phyloP scores from a whole-genome alignment of 805 yeast species.

The Henningerozyma blattae region DNA sequence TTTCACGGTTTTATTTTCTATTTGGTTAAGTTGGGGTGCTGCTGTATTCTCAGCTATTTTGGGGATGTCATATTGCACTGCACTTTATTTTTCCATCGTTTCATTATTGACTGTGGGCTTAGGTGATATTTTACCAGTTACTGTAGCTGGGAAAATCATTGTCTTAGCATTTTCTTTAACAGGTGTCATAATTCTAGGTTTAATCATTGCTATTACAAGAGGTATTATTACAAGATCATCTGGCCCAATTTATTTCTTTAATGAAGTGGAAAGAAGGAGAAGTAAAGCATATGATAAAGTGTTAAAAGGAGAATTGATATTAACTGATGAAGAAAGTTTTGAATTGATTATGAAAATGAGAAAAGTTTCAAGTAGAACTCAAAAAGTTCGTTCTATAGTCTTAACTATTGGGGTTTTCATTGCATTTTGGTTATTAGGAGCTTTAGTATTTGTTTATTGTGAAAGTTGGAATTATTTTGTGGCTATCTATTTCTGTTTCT shows the following conservation, averaged over 20 bases:
- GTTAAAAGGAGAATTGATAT: constrained; percentile 6
- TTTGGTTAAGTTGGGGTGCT: constrained; percentile 67
- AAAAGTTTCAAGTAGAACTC: constrained; percentile 27
- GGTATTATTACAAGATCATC: constrained; percentile 50
- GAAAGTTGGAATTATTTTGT: constrained; percentile 68
- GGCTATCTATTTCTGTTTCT: constrained; percentile 62
- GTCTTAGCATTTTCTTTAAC: constrained; percentile 50
- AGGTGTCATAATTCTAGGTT: constrained; percentile 65
- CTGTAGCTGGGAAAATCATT: constrained; percentile 43
- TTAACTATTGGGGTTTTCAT: constrained; percentile 34
- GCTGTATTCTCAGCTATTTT: constrained; percentile 39
- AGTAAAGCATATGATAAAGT: constrained; percentile 12
- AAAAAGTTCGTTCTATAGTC: constrained; percentile 29
- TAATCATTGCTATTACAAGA: constrained; percentile 59
- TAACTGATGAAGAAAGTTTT: constrained; percentile 40
- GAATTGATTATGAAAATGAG: constrained; percentile 43
- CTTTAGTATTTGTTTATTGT: constrained; percentile 41
- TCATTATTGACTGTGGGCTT: constrained; percentile 70
- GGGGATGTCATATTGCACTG: constrained; percentile 45
- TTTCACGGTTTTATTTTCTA: constrained; percentile 49
- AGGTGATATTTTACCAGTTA: constrained; percentile 56
- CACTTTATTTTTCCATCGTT: constrained; percentile 60
- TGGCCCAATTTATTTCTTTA: constrained; percentile 55
- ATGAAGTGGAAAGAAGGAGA: constrained; percentile 45
- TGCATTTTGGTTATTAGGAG: constrained; percentile 64